These are phyloP conservation scores for Citrus reticulata DNA, from an alignment of 345 rosid species.

Conservation along the genomic window DNA sequence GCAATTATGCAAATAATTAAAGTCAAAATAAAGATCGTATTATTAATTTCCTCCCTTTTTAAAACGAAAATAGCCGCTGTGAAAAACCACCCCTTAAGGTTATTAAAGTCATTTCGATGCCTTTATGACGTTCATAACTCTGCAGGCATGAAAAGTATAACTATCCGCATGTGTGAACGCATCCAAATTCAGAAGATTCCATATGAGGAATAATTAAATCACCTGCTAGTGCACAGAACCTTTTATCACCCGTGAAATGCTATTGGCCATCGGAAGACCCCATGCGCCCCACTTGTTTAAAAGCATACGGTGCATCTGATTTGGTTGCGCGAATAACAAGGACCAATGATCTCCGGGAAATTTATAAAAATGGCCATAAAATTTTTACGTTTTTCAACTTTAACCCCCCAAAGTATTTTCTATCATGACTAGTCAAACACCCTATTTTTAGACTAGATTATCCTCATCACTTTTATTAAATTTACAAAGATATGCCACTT, in stretches of 20 bases:
- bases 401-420: too few relatives aligned
- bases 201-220: neutral
- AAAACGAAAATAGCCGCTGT: neutral
- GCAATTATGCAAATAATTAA: neutral
- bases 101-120: neutral
- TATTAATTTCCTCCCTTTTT: too few relatives aligned
- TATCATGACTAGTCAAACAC: too few relatives aligned
- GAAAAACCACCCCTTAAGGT: neutral
- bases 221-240: neutral
- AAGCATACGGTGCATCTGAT: neutral
- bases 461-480: too few relatives aligned
- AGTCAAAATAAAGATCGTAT: neutral
- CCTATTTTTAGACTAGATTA: too few relatives aligned
- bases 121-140: neutral
- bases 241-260: conserved; percentile 4
- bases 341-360: neutral
- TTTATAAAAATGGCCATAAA: too few relatives aligned
- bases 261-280: conserved; percentile 1
- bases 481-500: too few relatives aligned
- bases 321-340: neutral
- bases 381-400: too few relatives aligned
- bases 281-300: neutral
- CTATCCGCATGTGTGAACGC: conserved; percentile 38
- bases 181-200: conserved; percentile 31
- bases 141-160: neutral